These are phyloP conservation scores for Sclerotinia nivalis DNA, from an alignment of 2,329 filamentous ascomycete genomes.

Conservation along the genomic window DNA sequence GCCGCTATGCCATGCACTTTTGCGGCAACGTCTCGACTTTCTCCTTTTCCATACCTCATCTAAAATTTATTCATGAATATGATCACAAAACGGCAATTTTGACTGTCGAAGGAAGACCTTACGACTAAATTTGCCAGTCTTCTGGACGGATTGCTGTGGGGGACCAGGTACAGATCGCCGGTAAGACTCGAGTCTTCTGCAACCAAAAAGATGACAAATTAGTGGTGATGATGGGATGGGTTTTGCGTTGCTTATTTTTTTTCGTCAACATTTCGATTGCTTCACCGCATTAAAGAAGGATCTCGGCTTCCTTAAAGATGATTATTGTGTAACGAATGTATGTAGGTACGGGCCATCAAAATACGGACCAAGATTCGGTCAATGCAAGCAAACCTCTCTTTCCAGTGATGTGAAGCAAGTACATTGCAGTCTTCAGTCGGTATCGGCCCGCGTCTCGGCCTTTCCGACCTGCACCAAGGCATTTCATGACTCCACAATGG, in stretches of 20 bases:
- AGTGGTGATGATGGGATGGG: background rate
- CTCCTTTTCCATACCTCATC: constrained; percentile 3
- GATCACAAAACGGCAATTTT: background rate
- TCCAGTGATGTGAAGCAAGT: background rate
- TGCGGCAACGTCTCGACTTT: constrained; percentile 20
- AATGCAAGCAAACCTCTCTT: constrained; percentile 15
- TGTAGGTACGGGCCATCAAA: constrained; percentile 4
- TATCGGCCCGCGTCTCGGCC: constrained; percentile 21
- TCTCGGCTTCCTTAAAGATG: constrained; percentile 7
- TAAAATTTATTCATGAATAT: background rate
- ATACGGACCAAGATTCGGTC: constrained; percentile 9
- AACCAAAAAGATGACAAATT: constrained; percentile 5
- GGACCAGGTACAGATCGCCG: background rate
- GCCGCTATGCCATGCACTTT: constrained; percentile 25
- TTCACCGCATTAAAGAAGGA: background rate
- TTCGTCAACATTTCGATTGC: background rate
- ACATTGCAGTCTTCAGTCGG: constrained; percentile 20
- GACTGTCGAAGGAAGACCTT: background rate
- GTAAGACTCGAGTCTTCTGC: constrained; percentile 7
- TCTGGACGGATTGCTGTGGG: background rate
- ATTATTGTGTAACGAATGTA: constrained; percentile 12
- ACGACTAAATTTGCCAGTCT: constrained; percentile 6
- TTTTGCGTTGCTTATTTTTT: background rate
- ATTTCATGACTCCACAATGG: constrained; percentile 23
- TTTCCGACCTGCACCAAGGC: constrained; percentile 19